Evolutionary conservation across 257 asterid genomes (phyloP).

Genomic region (Mentha longifolia): DNA sequence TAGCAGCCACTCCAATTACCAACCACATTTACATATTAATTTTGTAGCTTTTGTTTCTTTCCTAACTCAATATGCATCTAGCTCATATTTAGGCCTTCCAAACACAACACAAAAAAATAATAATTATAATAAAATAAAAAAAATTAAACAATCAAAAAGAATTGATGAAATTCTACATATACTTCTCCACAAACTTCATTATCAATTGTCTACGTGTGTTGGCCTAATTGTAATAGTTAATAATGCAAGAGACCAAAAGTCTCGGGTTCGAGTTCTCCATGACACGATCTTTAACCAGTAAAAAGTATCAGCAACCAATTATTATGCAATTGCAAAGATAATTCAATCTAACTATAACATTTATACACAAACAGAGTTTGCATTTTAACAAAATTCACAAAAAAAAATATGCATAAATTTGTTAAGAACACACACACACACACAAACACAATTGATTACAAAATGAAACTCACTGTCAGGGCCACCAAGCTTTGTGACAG

Average conservation of each 20-base stretch:
- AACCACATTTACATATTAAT: background rate
- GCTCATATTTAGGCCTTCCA: background rate
- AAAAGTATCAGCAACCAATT: background rate
- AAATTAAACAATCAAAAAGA: background rate
- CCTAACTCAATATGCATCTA: background rate
- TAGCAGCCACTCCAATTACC: slow-evolving; percentile 4
- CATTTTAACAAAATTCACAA: slow-evolving; percentile 19
- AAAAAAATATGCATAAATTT: slow-evolving; percentile 3
- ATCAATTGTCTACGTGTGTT: too few relatives aligned
- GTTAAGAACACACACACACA: background rate
- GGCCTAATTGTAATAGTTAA: too few relatives aligned
- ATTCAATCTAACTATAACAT: background rate
- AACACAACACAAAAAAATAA: background rate
- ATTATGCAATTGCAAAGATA: background rate
- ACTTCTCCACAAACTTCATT: too few relatives aligned
- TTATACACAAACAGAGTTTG: background rate
- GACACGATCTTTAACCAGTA: too few relatives aligned
- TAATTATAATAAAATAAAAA: too few relatives aligned
- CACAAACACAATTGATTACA: background rate
- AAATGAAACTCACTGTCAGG: slow-evolving; percentile 53
- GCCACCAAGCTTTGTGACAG: slow-evolving; percentile 79
- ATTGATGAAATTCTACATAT: background rate
- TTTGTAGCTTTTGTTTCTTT: background rate
- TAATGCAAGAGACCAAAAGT: too few relatives aligned
- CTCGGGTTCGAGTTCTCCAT: too few relatives aligned